Evolutionary conservation across 495 filamentous ascomycete genomes (phyloP), one percentile per base, ranked within the genome.

Genomic region (Lasiosphaeria ovina): DNA sequence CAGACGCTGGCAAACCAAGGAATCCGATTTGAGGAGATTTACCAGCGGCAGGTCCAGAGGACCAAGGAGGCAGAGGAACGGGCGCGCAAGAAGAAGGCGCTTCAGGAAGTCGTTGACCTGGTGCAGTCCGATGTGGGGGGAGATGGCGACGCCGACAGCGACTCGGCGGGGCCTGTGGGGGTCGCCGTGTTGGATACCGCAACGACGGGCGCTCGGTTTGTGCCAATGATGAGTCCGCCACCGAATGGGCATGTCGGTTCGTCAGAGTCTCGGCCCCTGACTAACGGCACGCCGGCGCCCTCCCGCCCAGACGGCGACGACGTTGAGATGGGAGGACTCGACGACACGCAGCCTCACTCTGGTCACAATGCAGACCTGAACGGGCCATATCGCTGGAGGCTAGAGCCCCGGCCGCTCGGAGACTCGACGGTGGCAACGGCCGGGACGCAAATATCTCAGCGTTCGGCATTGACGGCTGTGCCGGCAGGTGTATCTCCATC

Each of bases 401-500:
- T 58, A 1, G 58, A 55, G 8, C 52, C 57, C 14, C 57, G 62
- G 24, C 62, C 66, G 32, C 60, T 68, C 7, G 60, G 52, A 9
- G 65, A 70, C 47, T 76, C 61, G 12, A 70, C 54, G 10, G 72
- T 69, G 56, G 75, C 72, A 5, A 76, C 70, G 0, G 58, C 69
- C 1, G 78, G 76, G 3, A 80, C 76, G 8, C 76, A 77, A 49
- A 52, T 81, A 3, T 85, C 90, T 4, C 92, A 97, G 72, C 79
- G 81, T 45, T 89, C 87, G 7, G 85, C 82, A 0, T 79, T 92
- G 53, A 92, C 90, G 4, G 83, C 88, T 31, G 81, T 97, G 70
- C 86, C 88, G 9, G 83, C 85, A 8, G 89, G 89, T 12, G 88
- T 92, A 36, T 87, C 92, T 54, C 85, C 89, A 4, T 85, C 80